Percentiles rank a stretch among this genome's conserved stretches.
phyloP scores from a whole-genome alignment of 352 stramenopile species.

The Phytophthora tubulina region DNA sequence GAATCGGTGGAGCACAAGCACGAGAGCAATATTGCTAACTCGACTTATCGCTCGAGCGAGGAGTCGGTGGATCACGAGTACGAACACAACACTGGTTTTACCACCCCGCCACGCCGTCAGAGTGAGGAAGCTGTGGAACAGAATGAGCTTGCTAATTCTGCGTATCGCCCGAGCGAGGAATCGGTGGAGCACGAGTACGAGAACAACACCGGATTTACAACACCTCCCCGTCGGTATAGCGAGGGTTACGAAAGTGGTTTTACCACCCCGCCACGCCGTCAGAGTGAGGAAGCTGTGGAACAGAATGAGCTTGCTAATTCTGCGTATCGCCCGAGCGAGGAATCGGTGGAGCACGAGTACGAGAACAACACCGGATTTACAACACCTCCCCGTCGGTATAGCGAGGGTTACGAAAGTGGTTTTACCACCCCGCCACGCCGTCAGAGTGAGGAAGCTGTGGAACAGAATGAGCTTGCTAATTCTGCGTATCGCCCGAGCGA shows the following conservation, averaged over 20 bases:
- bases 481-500: conserved; percentile 7
- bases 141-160: background rate
- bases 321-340: conserved; percentile 7
- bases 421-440: background rate
- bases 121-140: background rate
- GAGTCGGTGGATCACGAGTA: conserved; percentile 2
- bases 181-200: background rate
- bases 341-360: background rate
- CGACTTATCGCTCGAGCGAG: conserved; percentile 5
- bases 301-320: background rate
- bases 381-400: background rate
- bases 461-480: background rate
- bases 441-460: background rate
- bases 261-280: background rate
- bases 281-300: background rate
- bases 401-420: background rate
- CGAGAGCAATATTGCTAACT: background rate
- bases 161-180: conserved; percentile 12
- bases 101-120: background rate
- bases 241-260: background rate
- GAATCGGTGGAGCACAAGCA: background rate
- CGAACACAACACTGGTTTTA: background rate
- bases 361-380: background rate
- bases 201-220: background rate
- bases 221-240: background rate